phyloP scores from a whole-genome alignment of 2,329 filamentous ascomycete species.

The Talaromyces sp. region DNA sequence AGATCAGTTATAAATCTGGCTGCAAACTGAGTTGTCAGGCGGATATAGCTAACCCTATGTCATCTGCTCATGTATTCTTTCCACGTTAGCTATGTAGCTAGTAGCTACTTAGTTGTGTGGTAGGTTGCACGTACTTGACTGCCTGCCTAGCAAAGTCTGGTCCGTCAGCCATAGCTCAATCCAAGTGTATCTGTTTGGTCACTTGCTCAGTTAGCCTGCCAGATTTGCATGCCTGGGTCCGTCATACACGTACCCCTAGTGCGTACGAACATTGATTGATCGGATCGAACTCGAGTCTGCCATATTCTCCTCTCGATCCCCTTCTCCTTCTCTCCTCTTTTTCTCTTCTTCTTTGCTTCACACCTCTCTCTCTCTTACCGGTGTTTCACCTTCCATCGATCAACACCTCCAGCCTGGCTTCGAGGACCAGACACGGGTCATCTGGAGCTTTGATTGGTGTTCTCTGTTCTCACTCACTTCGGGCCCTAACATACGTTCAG shows the following conservation, averaged over 20 bases:
- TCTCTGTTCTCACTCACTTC: slow-evolving; percentile 17
- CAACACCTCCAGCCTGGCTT: not conserved
- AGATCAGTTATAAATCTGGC: not conserved
- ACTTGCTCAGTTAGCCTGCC: not conserved
- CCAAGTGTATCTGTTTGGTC: not conserved
- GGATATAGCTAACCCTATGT: not conserved
- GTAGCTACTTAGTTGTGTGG: not conserved
- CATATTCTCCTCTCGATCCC: slow-evolving; percentile 17
- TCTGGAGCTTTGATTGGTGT: slow-evolving; percentile 19
- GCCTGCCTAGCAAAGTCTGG: not conserved
- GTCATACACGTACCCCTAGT: not conserved
- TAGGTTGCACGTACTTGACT: not conserved
- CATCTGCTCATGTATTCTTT: not conserved
- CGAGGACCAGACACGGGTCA: slow-evolving; percentile 11
- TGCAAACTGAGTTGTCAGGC: not conserved
- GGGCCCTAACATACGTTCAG: not conserved
- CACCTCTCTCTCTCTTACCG: slow-evolving; percentile 10
- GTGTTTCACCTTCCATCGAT: not conserved
- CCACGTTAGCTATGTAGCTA: not conserved
- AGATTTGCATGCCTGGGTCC: not conserved
- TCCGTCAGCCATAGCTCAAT: not conserved
- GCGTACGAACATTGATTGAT: not conserved
- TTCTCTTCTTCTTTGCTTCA: slow-evolving; percentile 23
- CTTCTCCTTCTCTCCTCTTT: slow-evolving; percentile 24
- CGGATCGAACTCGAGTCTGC: slow-evolving; percentile 6